A percentile compares a stretch with the other conserved stretches of the same genome.
Conservation (phyloP, 2,329 filamentous ascomycete species). For the Calonectria hawksworthii region DNA sequence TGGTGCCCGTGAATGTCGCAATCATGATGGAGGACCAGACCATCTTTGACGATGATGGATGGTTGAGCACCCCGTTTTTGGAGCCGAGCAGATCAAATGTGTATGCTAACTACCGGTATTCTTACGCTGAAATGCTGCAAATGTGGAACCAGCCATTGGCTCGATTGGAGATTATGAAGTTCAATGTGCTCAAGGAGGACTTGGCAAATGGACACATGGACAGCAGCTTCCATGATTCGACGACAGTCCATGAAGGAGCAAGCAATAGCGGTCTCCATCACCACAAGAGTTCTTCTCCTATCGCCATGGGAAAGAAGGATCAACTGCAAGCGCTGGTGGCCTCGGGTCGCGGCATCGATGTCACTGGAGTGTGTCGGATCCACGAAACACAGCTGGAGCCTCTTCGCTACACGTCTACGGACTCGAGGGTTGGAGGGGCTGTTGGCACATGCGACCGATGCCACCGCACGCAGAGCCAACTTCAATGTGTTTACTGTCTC, state of each 20-base stretch:
- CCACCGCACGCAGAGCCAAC: conserved; percentile 67
- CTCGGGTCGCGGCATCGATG: conserved; percentile 71
- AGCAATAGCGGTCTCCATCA: conserved; percentile 52
- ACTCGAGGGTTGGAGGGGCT: conserved; percentile 59
- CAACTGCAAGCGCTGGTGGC: conserved; percentile 64
- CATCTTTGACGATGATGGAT: conserved; percentile 78
- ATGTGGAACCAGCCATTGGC: conserved; percentile 75
- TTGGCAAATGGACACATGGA: conserved; percentile 45
- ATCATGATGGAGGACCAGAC: conserved; percentile 72
- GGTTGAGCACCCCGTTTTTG: conserved; percentile 71
- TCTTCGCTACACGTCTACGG: conserved; percentile 60
- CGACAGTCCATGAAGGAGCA: conserved; percentile 56
- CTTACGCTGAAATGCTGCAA: conserved; percentile 78
- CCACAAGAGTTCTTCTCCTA: conserved; percentile 61
- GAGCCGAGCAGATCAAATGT: conserved; percentile 62
- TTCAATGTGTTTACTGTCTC: conserved; percentile 73
- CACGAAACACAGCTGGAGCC: conserved; percentile 75
- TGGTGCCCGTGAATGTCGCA: conserved; percentile 66
- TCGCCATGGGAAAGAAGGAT: conserved; percentile 70
- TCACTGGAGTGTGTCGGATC: conserved; percentile 73
- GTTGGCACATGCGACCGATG: conserved; percentile 67
- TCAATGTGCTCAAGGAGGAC: conserved; percentile 72
- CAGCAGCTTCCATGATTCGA: conserved; percentile 52
- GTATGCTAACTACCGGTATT: conserved; percentile 73
- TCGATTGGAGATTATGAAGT: conserved; percentile 77